Evolutionary conservation across 176 grass and related monocot species (phyloP), one percentile per base, ranked within the genome.

Genomic region (Zizania latifolia): DNA sequence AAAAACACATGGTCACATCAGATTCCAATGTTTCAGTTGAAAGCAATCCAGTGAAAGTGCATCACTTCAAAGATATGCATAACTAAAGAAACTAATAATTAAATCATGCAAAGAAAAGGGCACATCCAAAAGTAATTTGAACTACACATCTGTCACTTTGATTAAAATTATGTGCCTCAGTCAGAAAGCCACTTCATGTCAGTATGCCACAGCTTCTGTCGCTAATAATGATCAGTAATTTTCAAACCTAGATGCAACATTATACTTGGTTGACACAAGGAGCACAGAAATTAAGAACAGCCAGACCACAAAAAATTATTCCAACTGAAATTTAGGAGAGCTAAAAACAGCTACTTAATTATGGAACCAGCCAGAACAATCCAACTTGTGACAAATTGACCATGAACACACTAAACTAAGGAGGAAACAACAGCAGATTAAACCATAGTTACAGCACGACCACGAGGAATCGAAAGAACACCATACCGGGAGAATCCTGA

Each of bases 401-500:
- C n/a, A 59, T 70, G 40, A 54, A 8, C 9, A 30, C 11, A 27
- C 45, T 19, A 17, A 6, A 68, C 9, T 14, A 50, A 5, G 50
- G 22, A 27, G 70, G 0, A 58, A 73, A 17, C 10, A 41, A 17
- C 16, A 59, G 13, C 54, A 11, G 10, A 43, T 27, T 41, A 67
- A 23, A 8, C 62, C 11, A 23, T 1, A 62, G 5, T n/a, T 19
- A n/a, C 31, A n/a, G 2, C 22, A 3, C 24, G 23, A 50, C 7
- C 11, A 50, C 24, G 6, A 12, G 65, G 12, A 71, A 36, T 22
- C 5, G 11, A 15, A 33, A 58, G 45, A 31, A 59, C 1, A 12
- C 36, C 77, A 16, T 70, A 90, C 95, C 95, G 70, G 87, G 29
- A 98, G 84, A 17, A 58, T 54, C 54, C 60, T 29, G 72, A 86